Base-by-base conservation (phyloP, 805 yeast species). In the Kluyveromyces wickerhamii region DNA sequence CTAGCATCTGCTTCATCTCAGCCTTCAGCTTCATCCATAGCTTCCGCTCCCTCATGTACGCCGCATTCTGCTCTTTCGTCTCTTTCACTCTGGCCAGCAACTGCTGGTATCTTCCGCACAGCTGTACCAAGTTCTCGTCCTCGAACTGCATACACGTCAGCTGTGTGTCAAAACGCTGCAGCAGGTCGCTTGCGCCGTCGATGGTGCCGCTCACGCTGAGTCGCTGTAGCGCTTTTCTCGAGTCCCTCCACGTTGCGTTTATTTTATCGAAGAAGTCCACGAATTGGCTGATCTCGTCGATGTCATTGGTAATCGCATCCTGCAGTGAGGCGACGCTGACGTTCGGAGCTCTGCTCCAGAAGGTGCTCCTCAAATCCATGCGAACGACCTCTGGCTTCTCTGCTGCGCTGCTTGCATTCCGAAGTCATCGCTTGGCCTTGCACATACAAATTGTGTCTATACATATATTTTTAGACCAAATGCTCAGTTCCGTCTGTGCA, bases 311-410 rank as follows among this genome's bases (percentile, higher is more conserved):
- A 10, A 57, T 27, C 8, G 31, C 35, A 4, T 29, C 29, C 1
- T 48, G 18, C 5, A 59, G 42, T 0, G 48, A 25, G 11, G 47
- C 37, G 25, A 58, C 47, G 7, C 64, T 63, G 3, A 51, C 43
- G 12, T 42, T 39, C 30, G 50, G 51, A 34, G 59, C 64, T n/a
- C 45, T 32, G 5, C 60, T 39, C 65, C 65, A 60, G 35, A 43
- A 56, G 3, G 38, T 34, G 19, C 51, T 12, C 22, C 25, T 11
- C 24, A 21, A 28, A 34, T 34, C 22, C 18, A 27, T 31, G 18
- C 13, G 14, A 9, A 8, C 22, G 9, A n/a, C n/a, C n/a, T n/a
- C n/a, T n/a, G n/a, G n/a, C n/a, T n/a, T n/a, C n/a, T n/a, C n/a
- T n/a, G n/a, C n/a, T n/a, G n/a, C n/a, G n/a, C n/a, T n/a, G n/a